A percentile compares a stretch with the other conserved stretches of the same genome.
Conservation (phyloP, 257 asterid species). For the Solanum ossicruentum region DNA sequence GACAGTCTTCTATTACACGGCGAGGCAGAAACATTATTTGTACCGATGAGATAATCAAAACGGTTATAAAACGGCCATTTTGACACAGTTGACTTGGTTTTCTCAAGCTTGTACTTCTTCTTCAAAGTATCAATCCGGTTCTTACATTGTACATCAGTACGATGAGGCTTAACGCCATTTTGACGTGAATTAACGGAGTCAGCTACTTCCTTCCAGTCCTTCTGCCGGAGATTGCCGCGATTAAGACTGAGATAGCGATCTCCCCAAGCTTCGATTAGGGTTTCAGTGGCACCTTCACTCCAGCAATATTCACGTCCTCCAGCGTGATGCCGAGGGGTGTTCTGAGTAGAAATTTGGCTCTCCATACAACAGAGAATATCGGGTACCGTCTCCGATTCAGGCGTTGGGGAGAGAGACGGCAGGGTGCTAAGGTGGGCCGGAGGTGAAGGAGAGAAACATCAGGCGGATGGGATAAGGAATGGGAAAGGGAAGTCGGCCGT, state of each 20-base stretch:
- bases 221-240: constrained; percentile 63
- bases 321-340: constrained; percentile 3
- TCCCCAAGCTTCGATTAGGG: constrained; percentile 63
- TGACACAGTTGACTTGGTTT: constrained; percentile 35
- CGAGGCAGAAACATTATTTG: constrained; percentile 9
- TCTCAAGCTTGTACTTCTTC: constrained; percentile 63
- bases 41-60: constrained; percentile 37
- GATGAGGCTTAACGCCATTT: constrained; percentile 50
- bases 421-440: neutral
- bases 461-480: neutral
- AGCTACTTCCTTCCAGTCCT: constrained; percentile 69
- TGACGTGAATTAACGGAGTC: constrained; percentile 45
- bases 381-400: neutral
- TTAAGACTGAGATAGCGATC: constrained; percentile 51
- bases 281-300: constrained; percentile 70
- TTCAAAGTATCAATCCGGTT: constrained; percentile 62
- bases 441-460: neutral
- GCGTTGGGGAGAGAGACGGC: neutral
- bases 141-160: constrained; percentile 66
- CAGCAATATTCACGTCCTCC: constrained; percentile 62
- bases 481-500: constrained; percentile 2
- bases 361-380: neutral
- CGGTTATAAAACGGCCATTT: constrained; percentile 52
- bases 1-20: neutral
- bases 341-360: neutral